Evolutionary conservation across 805 yeast species (phyloP), one percentile per base, ranked within the genome.

Genomic region (Candida railenensis): DNA sequence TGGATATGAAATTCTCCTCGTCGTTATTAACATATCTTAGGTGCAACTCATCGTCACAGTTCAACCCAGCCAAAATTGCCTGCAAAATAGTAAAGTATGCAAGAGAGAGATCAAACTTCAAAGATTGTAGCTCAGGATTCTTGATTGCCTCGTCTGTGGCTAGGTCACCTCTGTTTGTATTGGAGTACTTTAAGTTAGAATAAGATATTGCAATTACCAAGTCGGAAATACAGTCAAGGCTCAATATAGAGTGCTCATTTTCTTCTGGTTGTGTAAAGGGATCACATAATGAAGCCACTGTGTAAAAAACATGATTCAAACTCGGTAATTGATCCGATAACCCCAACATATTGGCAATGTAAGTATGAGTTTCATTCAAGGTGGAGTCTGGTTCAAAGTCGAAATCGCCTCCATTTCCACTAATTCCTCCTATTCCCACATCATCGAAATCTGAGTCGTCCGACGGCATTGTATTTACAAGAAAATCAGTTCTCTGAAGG

Each of bases 211-310:
- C 78, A 7, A 82, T 60, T 20, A 80, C 63, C 41, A 81, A 52
- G 49, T 79, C 79, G 16, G 84, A 74, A 11, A 83, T 55, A n/a
- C 74, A 58, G 49, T 81, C 82, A 4, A 83, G 59, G 8, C 89
- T 83, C 15, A 83, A 66, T 1, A 82, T 66, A 45, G 70, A 65
- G 11, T 66, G 61, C 46, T 81, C 85, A 20, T 73, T 74, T 36
- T 83, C 87, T 22, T 76, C 74, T 0, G 94, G 90, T 53, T 84
- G 89, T 1, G 90, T 82, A 53, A 76, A 69, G 2, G 90, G 89
- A 58, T 86, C 91, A 45, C 75, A 61, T 4, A 63, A 48, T n/a
- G 65, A 56, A 15, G 55, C 50, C 4, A 53, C 49, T 1, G 56
- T 54, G n/a, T 43, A 37, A 46, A 58, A 63, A 11, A 56, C 50